A percentile compares a stretch with the other conserved stretches of the same genome.
phyloP scores from a whole-genome alignment of 768 basidiomycete genomes.

The Scleroderma citrinum region DNA sequence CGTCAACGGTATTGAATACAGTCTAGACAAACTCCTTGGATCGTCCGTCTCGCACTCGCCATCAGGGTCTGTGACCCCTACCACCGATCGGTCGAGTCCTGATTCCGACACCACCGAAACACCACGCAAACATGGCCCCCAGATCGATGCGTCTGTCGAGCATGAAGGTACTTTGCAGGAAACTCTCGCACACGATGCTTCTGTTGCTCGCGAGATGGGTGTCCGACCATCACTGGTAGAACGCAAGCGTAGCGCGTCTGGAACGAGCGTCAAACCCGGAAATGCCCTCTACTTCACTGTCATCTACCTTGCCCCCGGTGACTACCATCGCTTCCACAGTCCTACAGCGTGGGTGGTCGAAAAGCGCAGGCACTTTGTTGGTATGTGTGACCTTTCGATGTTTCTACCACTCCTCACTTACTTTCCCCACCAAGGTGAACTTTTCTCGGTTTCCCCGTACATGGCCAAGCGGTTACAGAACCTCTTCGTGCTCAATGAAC shows the following conservation, averaged over 20 bases:
- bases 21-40: conserved; percentile 85
- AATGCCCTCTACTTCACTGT: conserved; percentile 90
- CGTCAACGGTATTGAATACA: conserved; percentile 96
- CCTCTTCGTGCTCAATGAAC: conserved; percentile 96
- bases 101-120: conserved; percentile 19
- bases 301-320: conserved; percentile 96
- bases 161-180: conserved; percentile 49
- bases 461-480: conserved; percentile 90
- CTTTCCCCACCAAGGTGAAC: conserved; percentile 54
- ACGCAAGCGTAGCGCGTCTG: conserved; percentile 33
- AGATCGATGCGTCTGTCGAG: conserved; percentile 71
- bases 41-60: conserved; percentile 33
- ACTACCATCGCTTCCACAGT: conserved; percentile 97
- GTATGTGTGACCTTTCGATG: conserved; percentile 34
- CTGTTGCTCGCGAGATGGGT: conserved; percentile 72
- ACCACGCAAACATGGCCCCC: conserved; percentile 57
- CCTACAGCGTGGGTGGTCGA: conserved; percentile 98
- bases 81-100: conserved; percentile 10
- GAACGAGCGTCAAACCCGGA: conserved; percentile 56
- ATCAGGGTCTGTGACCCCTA: conserved; percentile 35
- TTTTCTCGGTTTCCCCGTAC: conserved; percentile 95
- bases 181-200: conserved; percentile 57
- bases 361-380: conserved; percentile 89
- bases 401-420: background rate
- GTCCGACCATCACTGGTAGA: conserved; percentile 35